phyloP scores from a whole-genome alignment of 208 protist species.

The Wallacemonas sp. region DNA sequence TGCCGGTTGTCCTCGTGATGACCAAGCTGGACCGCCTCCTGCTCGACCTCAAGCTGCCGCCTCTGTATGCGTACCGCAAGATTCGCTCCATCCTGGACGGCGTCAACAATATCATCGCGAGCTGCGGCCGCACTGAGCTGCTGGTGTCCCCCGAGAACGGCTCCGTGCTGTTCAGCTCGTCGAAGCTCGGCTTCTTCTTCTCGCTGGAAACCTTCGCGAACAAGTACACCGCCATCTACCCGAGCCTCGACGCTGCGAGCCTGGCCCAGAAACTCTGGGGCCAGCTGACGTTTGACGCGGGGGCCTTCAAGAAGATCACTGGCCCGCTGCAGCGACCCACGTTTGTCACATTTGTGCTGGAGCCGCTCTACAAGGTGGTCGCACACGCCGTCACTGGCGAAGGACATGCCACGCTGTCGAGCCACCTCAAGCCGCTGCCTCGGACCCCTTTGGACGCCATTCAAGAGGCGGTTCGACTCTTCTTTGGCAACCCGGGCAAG shows the following conservation, averaged over 20 bases:
- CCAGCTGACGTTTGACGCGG: slow-evolving; percentile 92
- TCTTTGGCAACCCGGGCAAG: slow-evolving; percentile 50
- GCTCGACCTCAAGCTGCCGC: slow-evolving; percentile 98
- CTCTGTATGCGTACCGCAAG: slow-evolving; percentile 98
- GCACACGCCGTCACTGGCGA: slow-evolving; percentile 72
- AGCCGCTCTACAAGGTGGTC: slow-evolving; percentile 99
- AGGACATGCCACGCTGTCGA: slow-evolving; percentile 43
- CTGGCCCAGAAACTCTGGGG: slow-evolving; percentile 98
- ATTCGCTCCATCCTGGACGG: slow-evolving; percentile 95
- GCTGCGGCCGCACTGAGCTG: slow-evolving; percentile 30
- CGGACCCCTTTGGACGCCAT: slow-evolving; percentile 59
- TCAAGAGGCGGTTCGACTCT: slow-evolving; percentile 71
- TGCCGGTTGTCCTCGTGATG: slow-evolving; percentile 94
- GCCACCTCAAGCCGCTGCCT: slow-evolving; percentile 49
- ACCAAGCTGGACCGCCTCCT: slow-evolving; percentile 99
- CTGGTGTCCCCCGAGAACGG: slow-evolving; percentile 80
- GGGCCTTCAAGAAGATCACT: slow-evolving; percentile 58
- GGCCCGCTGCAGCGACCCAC: slow-evolving; percentile 75
- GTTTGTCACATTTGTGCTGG: slow-evolving; percentile 99
- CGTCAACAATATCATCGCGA: slow-evolving; percentile 93
- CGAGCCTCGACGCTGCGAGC: slow-evolving; percentile 43
- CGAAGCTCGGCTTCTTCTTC: slow-evolving; percentile 92
- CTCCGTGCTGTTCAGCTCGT: slow-evolving; percentile 92
- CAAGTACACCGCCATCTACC: slow-evolving; percentile 90
- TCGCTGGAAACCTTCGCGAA: slow-evolving; percentile 95